phyloP scores from a whole-genome alignment of 768 basidiomycete species.

The Dacryopinax primogenitus region DNA sequence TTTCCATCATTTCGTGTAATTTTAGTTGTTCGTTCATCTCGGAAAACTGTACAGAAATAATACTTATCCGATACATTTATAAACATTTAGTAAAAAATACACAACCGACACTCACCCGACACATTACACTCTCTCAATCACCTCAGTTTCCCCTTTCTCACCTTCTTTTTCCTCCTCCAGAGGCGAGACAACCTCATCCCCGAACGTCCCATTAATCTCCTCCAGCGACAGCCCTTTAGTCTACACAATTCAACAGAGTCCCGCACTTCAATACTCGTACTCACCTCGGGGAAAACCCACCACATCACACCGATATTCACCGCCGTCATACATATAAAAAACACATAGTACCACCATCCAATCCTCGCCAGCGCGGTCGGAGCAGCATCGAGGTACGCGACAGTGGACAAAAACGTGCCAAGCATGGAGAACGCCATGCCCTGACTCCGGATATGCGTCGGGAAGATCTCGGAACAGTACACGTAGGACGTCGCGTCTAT shows the following conservation, averaged over 20 bases:
- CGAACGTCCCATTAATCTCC: background rate
- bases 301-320: background rate
- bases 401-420: constrained; percentile 1
- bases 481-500: constrained; percentile 4
- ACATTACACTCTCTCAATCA: no score
- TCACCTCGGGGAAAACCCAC: background rate
- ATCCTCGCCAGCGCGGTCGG: background rate
- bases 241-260: background rate
- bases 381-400: constrained; percentile 1
- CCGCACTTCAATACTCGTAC: no score
- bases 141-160: no score
- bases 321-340: constrained; percentile 1
- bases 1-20: no score
- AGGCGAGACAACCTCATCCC: background rate
- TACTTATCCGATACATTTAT: no score
- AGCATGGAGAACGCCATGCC: constrained; percentile 2
- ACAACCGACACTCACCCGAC: no score
- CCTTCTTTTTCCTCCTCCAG: background rate
- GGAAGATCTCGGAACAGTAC: constrained; percentile 4
- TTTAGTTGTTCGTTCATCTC: no score
- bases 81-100: no score
- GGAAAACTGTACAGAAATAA: no score
- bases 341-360: background rate
- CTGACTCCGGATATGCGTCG: background rate
- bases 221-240: background rate